Conservation (phyloP, 2,329 filamentous ascomycete genomes). For the Graphium sp. region DNA sequence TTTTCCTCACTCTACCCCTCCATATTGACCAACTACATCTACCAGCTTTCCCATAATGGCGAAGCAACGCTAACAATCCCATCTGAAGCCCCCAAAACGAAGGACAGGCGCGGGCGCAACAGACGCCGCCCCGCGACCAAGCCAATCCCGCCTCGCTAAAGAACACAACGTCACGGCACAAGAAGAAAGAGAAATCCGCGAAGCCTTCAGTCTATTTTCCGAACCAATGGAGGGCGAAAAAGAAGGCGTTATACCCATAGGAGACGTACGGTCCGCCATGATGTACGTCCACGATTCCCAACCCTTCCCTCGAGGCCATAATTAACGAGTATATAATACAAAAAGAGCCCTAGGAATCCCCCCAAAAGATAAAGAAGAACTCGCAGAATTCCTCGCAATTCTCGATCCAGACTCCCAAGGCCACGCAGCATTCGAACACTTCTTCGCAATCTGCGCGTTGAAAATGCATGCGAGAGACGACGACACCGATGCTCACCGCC, state of each 20-base stretch:
- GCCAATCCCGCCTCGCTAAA: conserved; percentile 78
- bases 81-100: conserved; percentile 32
- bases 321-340: neutral
- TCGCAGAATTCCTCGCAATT: conserved; percentile 59
- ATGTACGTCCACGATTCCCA: conserved; percentile 33
- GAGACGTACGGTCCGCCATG: conserved; percentile 54
- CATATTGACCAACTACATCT: neutral
- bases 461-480: conserved; percentile 52
- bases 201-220: conserved; percentile 74
- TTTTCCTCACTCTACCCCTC: neutral
- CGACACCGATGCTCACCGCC: conserved; percentile 33
- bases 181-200: conserved; percentile 79
- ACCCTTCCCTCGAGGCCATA: conserved; percentile 1
- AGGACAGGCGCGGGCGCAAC: conserved; percentile 18
- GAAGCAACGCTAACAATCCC: neutral
- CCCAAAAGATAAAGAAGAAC: conserved; percentile 45
- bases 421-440: conserved; percentile 61
- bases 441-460: conserved; percentile 76
- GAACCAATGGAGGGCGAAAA: conserved; percentile 57
- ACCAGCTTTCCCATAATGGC: neutral
- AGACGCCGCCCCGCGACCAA: conserved; percentile 19
- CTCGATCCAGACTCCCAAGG: conserved; percentile 73
- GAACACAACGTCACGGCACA: conserved; percentile 73
- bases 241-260: conserved; percentile 49
- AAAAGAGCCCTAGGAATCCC: conserved; percentile 65